A percentile compares a stretch with the other conserved stretches of the same genome.
Evolutionary conservation across 139 green algal genomes (phyloP).

Genomic region (Chlamydomonas incerta): DNA sequence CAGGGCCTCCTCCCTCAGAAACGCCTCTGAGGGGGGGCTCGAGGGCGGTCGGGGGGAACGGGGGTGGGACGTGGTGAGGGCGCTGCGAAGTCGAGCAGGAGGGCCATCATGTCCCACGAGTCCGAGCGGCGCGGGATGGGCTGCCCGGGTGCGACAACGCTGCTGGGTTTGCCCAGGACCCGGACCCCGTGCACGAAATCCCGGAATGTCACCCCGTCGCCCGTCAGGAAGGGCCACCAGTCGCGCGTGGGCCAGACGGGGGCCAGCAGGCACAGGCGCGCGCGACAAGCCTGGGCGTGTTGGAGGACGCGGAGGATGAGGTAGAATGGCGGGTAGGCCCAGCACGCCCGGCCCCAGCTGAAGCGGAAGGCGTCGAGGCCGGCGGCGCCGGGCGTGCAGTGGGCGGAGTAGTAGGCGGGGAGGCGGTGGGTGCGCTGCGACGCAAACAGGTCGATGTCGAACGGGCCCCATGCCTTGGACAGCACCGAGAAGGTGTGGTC

Average conservation of each 20-base stretch:
- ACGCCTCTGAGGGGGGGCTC: background rate
- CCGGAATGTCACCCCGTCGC: background rate
- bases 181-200: background rate
- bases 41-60: background rate
- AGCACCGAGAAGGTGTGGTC: background rate
- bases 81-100: background rate
- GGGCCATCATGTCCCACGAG: background rate
- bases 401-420: conserved; percentile 2
- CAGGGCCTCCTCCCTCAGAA: background rate
- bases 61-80: background rate
- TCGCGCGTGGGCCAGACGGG: background rate
- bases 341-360: background rate
- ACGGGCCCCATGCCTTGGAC: background rate
- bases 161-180: background rate
- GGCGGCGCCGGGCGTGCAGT: background rate
- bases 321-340: background rate
- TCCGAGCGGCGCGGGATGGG: too few relatives aligned
- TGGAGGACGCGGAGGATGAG: background rate
- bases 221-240: conserved; percentile 9
- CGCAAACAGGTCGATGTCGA: conserved; percentile 12
- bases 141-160: background rate
- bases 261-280: background rate
- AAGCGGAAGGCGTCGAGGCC: conserved; percentile 14
- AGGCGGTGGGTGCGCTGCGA: background rate
- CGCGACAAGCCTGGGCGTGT: background rate